Evolutionary conservation across 495 filamentous ascomycete species (phyloP), one percentile per base, ranked within the genome.

Genomic region (Penicillium desertorum): DNA sequence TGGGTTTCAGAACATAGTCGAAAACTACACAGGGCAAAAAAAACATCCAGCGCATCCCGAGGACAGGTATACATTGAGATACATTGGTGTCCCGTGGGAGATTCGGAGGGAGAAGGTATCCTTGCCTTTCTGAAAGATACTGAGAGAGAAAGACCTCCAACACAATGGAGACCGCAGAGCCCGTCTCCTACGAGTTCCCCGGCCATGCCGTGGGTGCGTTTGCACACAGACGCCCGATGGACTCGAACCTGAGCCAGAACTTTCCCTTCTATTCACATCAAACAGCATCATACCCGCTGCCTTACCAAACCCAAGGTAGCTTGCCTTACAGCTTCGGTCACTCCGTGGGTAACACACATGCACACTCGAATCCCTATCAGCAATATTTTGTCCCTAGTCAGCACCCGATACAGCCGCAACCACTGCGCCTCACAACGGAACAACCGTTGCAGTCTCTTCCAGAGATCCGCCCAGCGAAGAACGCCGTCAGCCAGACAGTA

Each of bases 151-250:
- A 30, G 43, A 48, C 16, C 47, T 25, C 17, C n/a, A 52, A 42
- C 36, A 43, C 11, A 11, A 79, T 79, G 76, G 76, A 79, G 54
- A 72, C 76, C 19, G 66, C 71, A 42, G 75, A 77, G 55, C 72
- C 76, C 1, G 74, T 75, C 25, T 71, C 75, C 22, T 79, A 74
- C 52, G 73, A 74, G 37, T 77, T 77, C 54, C 61, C 75, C 9
- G 67, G 71, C 55, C 74, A 77, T 62, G 62, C 60, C 23, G 62
- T 77, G 42, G 72, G 73, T 19, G 65, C 70, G 23, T 63, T 73
- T 63, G 63, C 65, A 16, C 67, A 70, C 57, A 74, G 74, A 57
- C 75, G 75, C 8, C 60, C 73, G 49, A 69, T 78, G 59, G 66
- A 69, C 57, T 67, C 73, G 17, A 65, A 60, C 45, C 39, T 77